These are phyloP conservation scores for Hordeum marinum DNA, from an alignment of 176 grass and related monocot species.

Conservation along the genomic window DNA sequence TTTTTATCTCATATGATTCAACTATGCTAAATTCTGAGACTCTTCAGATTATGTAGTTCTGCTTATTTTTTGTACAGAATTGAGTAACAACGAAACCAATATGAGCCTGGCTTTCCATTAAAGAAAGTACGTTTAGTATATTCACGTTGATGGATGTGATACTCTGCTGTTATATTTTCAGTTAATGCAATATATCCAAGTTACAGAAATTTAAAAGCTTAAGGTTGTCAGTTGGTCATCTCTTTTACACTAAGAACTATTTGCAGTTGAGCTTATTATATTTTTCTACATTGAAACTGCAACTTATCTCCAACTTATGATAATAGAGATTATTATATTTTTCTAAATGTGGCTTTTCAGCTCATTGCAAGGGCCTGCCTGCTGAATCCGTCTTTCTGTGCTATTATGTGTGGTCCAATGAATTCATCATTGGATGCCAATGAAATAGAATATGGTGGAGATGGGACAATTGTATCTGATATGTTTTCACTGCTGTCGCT, in stretches of 20 bases:
- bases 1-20: not conserved
- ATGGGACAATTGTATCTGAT: slow-evolving; percentile 77
- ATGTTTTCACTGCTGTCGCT: slow-evolving; percentile 75
- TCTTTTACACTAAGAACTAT: not conserved
- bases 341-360: slow-evolving; percentile 49
- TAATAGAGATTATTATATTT: not conserved
- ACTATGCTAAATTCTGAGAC: not conserved
- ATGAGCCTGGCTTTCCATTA: not conserved
- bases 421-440: slow-evolving; percentile 40
- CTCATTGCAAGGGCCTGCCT: slow-evolving; percentile 87
- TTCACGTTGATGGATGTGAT: not conserved
- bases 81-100: not conserved
- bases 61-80: not conserved
- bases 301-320: not conserved
- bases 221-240: not conserved
- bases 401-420: slow-evolving; percentile 44
- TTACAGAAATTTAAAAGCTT: not conserved
- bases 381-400: slow-evolving; percentile 49
- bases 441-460: slow-evolving; percentile 63
- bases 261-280: not conserved
- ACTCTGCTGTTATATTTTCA: not conserved
- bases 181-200: not conserved
- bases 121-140: not conserved
- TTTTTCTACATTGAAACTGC: slow-evolving; percentile 20
- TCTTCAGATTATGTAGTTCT: not conserved